phyloP scores from a whole-genome alignment of 805 yeast species.

The Candida broadrunensis region DNA sequence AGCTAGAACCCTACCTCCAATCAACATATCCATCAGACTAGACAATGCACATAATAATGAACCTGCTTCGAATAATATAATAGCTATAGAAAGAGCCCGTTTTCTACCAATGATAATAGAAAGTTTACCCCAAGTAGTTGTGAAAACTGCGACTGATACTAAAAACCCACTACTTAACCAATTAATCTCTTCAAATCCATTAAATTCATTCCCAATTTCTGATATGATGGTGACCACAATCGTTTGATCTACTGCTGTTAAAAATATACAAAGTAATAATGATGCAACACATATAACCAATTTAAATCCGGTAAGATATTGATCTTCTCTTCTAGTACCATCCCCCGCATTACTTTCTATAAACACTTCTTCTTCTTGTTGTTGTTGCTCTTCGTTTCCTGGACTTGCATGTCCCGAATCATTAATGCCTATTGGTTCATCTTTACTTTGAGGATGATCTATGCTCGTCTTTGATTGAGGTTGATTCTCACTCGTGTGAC shows the following conservation, averaged over 20 bases:
- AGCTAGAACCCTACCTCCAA: constrained; percentile 51
- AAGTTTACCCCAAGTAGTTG: constrained; percentile 34
- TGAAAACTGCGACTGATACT: constrained; percentile 30
- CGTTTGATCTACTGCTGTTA: constrained; percentile 39
- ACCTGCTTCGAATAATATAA: constrained; percentile 23
- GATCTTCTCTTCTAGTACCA: constrained; percentile 39
- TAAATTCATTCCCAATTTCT: constrained; percentile 34
- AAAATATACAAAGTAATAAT: constrained; percentile 26
- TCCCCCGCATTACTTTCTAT: constrained; percentile 33
- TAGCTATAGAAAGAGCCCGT: constrained; percentile 13
- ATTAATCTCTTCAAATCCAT: constrained; percentile 30
- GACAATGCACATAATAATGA: constrained; percentile 39
- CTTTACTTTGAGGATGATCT: too few species aligned
- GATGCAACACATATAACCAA: constrained; percentile 24
- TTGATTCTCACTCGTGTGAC: too few species aligned
- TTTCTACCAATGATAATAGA: constrained; percentile 38
- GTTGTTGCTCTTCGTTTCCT: too few species aligned
- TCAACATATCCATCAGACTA: constrained; percentile 30
- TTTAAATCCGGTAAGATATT: constrained; percentile 27
- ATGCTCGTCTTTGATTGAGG: too few species aligned
- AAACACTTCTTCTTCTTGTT: not conserved
- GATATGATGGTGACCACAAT: constrained; percentile 34
- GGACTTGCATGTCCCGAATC: not conserved
- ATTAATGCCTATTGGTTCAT: too few species aligned
- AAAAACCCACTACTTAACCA: constrained; percentile 39